Conservation (phyloP, 495 filamentous ascomycete genomes). For the Daldinia loculata region DNA sequence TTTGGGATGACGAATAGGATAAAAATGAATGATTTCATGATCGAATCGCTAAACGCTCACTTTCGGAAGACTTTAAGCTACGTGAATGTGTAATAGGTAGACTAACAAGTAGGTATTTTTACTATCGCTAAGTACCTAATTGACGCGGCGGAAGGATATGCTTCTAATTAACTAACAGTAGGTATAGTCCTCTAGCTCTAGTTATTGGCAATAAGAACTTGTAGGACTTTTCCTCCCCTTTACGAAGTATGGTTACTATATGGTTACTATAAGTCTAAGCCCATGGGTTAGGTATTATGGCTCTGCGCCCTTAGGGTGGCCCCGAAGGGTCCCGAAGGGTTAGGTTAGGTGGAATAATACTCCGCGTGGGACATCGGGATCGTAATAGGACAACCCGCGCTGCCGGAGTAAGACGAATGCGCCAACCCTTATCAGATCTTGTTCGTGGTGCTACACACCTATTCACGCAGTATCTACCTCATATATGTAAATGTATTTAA, state of each 20-base stretch:
- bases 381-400: neutral
- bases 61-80: neutral
- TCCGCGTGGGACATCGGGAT: neutral
- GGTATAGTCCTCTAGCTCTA: neutral
- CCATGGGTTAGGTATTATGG: neutral
- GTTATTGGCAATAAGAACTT: too few relatives aligned
- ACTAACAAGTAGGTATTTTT: neutral
- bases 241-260: too few relatives aligned
- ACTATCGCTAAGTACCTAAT: too few relatives aligned
- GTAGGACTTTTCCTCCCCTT: too few relatives aligned
- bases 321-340: too few relatives aligned
- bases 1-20: conserved; percentile 57
- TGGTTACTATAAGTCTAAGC: neutral
- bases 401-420: neutral
- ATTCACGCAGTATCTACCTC: neutral
- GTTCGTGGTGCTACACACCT: neutral
- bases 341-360: too few relatives aligned
- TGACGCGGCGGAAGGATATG: neutral
- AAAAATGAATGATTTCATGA: neutral
- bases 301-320: too few relatives aligned
- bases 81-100: neutral
- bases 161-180: neutral
- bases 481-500: neutral
- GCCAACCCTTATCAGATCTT: neutral
- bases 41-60: neutral